Evolutionary conservation across 345 rosid species (phyloP).

Genomic region (Syzygium oleosum): DNA sequence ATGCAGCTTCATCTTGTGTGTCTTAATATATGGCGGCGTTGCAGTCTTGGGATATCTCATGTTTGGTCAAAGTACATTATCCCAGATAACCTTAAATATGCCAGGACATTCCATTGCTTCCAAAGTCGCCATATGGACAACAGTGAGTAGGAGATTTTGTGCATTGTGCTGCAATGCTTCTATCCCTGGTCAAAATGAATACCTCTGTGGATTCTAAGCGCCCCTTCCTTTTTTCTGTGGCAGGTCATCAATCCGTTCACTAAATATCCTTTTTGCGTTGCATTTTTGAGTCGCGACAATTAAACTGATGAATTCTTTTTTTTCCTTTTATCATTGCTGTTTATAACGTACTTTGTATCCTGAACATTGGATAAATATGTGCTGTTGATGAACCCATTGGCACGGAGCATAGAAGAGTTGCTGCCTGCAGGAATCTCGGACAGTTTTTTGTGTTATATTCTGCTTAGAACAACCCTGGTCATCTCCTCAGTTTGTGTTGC

Average conservation of each 20-base stretch:
- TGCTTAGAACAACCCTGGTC: slow-evolving; percentile 69
- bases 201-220: slow-evolving; percentile 8
- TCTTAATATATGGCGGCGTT: slow-evolving; percentile 59
- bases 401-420: slow-evolving; percentile 86
- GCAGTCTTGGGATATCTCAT: slow-evolving; percentile 76
- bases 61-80: slow-evolving; percentile 81
- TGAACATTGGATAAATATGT: slow-evolving; percentile 45
- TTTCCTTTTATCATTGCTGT: neutral
- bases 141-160: slow-evolving; percentile 36
- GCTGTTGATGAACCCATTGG: slow-evolving; percentile 76
- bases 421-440: slow-evolving; percentile 45
- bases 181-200: neutral
- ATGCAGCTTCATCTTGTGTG: slow-evolving; percentile 65
- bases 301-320: neutral
- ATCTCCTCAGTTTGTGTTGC: slow-evolving; percentile 75
- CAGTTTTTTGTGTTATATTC: slow-evolving; percentile 47
- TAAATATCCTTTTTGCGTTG: slow-evolving; percentile 51
- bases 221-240: neutral
- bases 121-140: slow-evolving; percentile 75
- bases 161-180: neutral
- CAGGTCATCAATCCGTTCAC: slow-evolving; percentile 95
- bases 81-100: slow-evolving; percentile 89
- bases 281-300: neutral
- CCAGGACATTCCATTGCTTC: slow-evolving; percentile 51
- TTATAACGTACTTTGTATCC: slow-evolving; percentile 3